Evolutionary conservation across 2,329 filamentous ascomycete genomes (phyloP), one percentile per base, ranked within the genome.

Genomic region (Aspergillus tamarii): DNA sequence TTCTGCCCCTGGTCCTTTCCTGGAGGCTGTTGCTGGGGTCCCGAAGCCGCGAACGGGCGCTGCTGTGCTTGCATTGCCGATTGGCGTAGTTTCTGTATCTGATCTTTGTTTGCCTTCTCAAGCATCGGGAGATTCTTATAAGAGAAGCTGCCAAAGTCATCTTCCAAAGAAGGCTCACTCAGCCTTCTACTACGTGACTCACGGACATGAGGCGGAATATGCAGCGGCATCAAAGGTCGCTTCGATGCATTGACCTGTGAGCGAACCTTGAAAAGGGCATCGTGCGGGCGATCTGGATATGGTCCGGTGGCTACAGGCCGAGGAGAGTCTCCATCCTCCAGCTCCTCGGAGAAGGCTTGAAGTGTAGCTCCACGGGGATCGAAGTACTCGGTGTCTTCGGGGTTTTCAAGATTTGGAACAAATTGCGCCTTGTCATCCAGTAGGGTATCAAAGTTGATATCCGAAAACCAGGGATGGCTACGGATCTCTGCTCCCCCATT

Each of bases 101-200:
- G 93, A 72, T 99, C 95, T 76, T 99, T 99, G 80, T 99, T 99
- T 60, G 95, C 95, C 78, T 97, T 98, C 73, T 98, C 95, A 21
- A 99, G 84, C 23, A 98, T 94, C 0, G 94, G 94, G 56, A 99
- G 82, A 72, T 99, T 99, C 81, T 99, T 99, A 84, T 97, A 99
- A 45, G 93, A 88, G 78, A 99, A 99, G 66, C 88, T 93, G 36
- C 95, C 95, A 82, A 99, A 99, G 75, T 99, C 96, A 76, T 99
- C 95, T 0, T 90, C 86, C 36, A 88, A 87, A 19, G 94, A 89
- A 1, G 95, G 95, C 77, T 99, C 95, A 76, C 94, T 98, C 45
- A 98, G 84, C 70, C 95, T 87, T 67, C 95, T 88, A 70, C 88
- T 94, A 73, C 96, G 92, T 59, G 91, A 86, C 77, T 99, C 96